phyloP scores from a whole-genome alignment of 2,329 filamentous ascomycete species.

The Hypoxylon sp. region DNA sequence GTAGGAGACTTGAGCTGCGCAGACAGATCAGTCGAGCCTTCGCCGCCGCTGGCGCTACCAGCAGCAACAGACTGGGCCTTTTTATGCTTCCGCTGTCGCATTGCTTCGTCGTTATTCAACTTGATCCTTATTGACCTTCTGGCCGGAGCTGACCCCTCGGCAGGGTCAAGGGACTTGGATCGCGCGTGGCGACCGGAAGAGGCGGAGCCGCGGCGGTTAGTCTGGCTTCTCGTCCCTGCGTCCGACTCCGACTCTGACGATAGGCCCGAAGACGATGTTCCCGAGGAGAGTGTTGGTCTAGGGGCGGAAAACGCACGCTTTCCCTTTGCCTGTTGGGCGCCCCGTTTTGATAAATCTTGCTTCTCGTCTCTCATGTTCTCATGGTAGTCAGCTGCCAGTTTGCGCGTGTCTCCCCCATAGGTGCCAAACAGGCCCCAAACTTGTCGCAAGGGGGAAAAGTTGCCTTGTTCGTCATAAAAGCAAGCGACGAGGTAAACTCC shows the following conservation, averaged over 20 bases:
- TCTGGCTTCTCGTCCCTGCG: constrained; percentile 47
- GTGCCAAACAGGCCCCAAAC: constrained; percentile 69
- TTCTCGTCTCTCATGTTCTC: constrained; percentile 46
- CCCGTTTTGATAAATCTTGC: constrained; percentile 28
- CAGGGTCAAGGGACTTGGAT: constrained; percentile 66
- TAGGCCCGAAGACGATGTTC: constrained; percentile 68
- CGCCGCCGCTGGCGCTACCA: constrained; percentile 51
- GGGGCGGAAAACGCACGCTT: constrained; percentile 38
- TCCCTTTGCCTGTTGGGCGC: constrained; percentile 40
- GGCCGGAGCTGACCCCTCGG: constrained; percentile 71
- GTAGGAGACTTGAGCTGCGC: constrained; percentile 93
- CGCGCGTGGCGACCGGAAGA: constrained; percentile 61
- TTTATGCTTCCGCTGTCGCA: constrained; percentile 75
- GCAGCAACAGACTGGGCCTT: constrained; percentile 63
- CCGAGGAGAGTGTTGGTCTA: constrained; percentile 50
- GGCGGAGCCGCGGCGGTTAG: constrained; percentile 40
- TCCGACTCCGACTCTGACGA: constrained; percentile 78
- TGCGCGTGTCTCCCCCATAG: constrained; percentile 54
- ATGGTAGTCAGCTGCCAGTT: constrained; percentile 55
- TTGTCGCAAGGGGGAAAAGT: constrained; percentile 80
- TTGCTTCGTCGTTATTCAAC: constrained; percentile 77
- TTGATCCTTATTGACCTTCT: constrained; percentile 91
- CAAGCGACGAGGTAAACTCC: constrained; percentile 83
- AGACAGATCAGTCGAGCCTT: constrained; percentile 63
- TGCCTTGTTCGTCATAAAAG: constrained; percentile 81